Evolutionary conservation across 2,329 filamentous ascomycete species (phyloP), one percentile per base, ranked within the genome.

Genomic region (Coleophoma crateriformis): DNA sequence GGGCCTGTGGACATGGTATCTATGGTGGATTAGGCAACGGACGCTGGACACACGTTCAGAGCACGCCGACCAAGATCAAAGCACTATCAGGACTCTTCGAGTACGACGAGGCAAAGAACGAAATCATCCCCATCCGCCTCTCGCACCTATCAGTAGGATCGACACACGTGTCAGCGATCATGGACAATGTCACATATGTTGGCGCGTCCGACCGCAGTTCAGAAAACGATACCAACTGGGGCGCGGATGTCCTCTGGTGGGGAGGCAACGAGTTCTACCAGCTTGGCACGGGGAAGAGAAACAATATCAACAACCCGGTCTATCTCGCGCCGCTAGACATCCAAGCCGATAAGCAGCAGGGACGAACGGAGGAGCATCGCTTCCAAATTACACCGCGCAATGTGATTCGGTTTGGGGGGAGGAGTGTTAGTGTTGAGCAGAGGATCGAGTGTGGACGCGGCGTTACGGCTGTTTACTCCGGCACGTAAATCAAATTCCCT

Each of bases 241-340:
- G 94, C 45, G 83, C 87, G 4, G 94, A 97, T 65, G 84, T 91
- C 32, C 67, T 97, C 1, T 95, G 89, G 75, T 99, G 91, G 89
- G 94, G 94, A 54, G 90, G 90, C 47, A 99, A 97, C 62, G 91
- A 97, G 71, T 81, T 85, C 65, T 96, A 87, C 67, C 94, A 99
- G 69, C 79, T 99, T 22, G 94, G 94, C 12, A 96, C 87, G 1
- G 91, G 94, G 27, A 95, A 87, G 73, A 75, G 92, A 54, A 94
- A 82, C 61, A 97, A 97, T 63, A 64, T 87, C 10, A 80, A 81
- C 47, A 76, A 78, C 12, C 94, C 94, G 1, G 76, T 77, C 2
- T 92, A 96, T 64, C 90, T 96, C 47, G 81, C 82, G 33, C 86
- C 89, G 13, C 68, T 92, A 39, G 90, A 95, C 54, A 69, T 74